A percentile compares a stretch with the other conserved stretches of the same genome.
Evolutionary conservation across 257 asterid genomes (phyloP).

Genomic region (Plantago ovata): DNA sequence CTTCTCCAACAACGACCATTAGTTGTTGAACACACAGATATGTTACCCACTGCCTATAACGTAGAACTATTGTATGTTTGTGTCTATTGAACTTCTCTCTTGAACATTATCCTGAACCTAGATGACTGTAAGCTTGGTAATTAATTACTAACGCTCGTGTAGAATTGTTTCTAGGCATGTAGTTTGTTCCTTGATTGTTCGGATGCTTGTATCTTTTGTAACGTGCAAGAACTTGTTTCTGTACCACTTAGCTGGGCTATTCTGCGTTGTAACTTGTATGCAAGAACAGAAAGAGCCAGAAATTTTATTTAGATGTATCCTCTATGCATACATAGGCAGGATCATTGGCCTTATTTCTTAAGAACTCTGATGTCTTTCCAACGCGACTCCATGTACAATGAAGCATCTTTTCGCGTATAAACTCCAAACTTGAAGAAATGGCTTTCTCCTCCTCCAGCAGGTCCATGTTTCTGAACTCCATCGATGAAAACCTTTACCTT

Average conservation of each 20-base stretch:
- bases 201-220: conserved; percentile 32
- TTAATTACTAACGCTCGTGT: conserved; percentile 21
- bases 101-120: conserved; percentile 24
- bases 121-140: conserved; percentile 36
- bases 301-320: too few relatives aligned
- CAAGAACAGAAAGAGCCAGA: background rate
- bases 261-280: background rate
- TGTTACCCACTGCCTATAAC: conserved; percentile 14
- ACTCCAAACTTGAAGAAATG: background rate
- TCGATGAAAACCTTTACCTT: too few relatives aligned
- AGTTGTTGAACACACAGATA: conserved; percentile 45
- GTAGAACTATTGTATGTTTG: background rate
- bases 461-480: too few relatives aligned
- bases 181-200: conserved; percentile 13
- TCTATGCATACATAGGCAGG: too few relatives aligned
- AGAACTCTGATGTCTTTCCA: background rate
- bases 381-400: background rate
- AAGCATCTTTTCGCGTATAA: background rate
- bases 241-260: background rate
- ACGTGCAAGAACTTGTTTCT: conserved; percentile 17
- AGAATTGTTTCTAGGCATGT: conserved; percentile 27
- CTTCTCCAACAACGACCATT: conserved; percentile 66
- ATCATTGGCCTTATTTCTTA: background rate
- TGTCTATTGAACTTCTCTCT: conserved; percentile 9
- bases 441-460: too few relatives aligned